Evolutionary conservation across 148 eudicot species (phyloP).

Genomic region (Persicaria tinctoria): DNA sequence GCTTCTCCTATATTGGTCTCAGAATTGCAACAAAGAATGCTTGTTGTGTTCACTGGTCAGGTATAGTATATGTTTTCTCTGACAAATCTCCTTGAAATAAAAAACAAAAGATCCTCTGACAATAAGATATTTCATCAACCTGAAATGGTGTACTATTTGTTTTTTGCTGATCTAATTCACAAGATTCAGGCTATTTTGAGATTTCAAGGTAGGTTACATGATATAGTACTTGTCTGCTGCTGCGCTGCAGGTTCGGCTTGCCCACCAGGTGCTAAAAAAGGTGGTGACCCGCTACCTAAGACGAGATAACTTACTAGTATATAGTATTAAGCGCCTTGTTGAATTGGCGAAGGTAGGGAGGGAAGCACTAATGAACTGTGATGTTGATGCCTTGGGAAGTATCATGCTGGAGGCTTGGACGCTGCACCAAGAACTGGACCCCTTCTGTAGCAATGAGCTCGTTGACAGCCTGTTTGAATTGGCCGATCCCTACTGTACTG

Average conservation of each 20-base stretch:
- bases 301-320: slow-evolving; percentile 78
- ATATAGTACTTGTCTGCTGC: not conserved
- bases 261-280: slow-evolving; percentile 85
- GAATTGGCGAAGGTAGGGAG: slow-evolving; percentile 88
- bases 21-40: slow-evolving; percentile 75
- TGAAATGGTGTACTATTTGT: too few species aligned
- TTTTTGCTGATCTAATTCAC: too few species aligned
- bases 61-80: slow-evolving; percentile 55
- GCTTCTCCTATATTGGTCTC: slow-evolving; percentile 52
- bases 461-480: slow-evolving; percentile 75
- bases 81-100: not conserved
- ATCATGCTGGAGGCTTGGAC: slow-evolving; percentile 94
- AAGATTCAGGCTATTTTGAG: not conserved
- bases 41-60: slow-evolving; percentile 97
- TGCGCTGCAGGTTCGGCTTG: slow-evolving; percentile 68
- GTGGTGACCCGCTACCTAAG: slow-evolving; percentile 82
- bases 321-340: slow-evolving; percentile 90
- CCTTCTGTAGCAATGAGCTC: slow-evolving; percentile 75
- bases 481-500: slow-evolving; percentile 61
- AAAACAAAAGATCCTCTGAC: too few species aligned
- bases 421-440: slow-evolving; percentile 96
- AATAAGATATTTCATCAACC: too few species aligned
- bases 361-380: slow-evolving; percentile 82
- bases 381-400: slow-evolving; percentile 64
- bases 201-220: not conserved